Conservation (phyloP, 768 basidiomycete species). For the Trametes gibbosa region DNA sequence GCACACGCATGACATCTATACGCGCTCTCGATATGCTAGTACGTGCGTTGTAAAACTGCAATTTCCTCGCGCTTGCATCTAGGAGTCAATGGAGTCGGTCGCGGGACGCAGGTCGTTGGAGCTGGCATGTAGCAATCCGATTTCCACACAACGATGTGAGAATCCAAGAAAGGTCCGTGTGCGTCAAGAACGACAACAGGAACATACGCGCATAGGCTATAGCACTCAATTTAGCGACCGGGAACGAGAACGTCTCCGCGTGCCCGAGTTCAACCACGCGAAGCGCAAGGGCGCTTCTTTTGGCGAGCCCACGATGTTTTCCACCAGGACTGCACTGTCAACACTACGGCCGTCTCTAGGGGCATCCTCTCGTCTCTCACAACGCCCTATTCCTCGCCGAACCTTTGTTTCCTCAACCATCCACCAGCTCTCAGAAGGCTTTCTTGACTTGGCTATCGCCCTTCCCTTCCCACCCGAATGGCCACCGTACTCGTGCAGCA, state of each 20-base stretch:
- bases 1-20: conserved; percentile 32
- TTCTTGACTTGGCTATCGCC: conserved; percentile 73
- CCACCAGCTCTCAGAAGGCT: conserved; percentile 45
- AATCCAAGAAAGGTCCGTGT: no score
- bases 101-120: neutral
- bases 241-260: no score
- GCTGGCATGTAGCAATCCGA: no score
- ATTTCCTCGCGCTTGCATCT: neutral
- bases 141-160: no score
- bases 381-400: conserved; percentile 6
- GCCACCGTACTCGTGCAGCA: conserved; percentile 72
- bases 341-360: conserved; percentile 13
- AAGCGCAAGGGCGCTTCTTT: conserved; percentile 1
- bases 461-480: conserved; percentile 68
- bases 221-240: no score
- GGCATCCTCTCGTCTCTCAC: neutral
- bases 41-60: conserved; percentile 20
- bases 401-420: conserved; percentile 25
- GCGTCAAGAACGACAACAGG: no score
- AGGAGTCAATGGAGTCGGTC: neutral
- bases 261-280: neutral
- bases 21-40: conserved; percentile 23
- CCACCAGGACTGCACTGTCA: conserved; percentile 15
- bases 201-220: no score
- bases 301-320: conserved; percentile 11